Base-by-base conservation (phyloP, 192 early-diverging fungal species). In the Kappamyces sp. region DNA sequence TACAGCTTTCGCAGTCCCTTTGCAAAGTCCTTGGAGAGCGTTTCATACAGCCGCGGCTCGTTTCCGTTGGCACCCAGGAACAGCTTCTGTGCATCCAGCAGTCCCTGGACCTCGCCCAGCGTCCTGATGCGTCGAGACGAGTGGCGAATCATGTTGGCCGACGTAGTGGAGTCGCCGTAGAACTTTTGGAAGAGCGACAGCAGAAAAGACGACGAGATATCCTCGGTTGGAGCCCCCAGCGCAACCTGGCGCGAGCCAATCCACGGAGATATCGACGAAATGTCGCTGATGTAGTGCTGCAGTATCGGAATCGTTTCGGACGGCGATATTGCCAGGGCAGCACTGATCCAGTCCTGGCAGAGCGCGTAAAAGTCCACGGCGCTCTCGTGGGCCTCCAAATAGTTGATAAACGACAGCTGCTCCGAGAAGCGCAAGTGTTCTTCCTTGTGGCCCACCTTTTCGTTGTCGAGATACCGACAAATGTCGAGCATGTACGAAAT, bases 401-500 rank as follows among this genome's bases (percentile, higher is more conserved):
- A 64, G 58, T 74, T 65, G 47, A 73, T 51, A 49, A 75, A 23
- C 23, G 23, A 23, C 23, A 23, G 76, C 12, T 36, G 31, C 33
- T 23, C 23, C 23, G 23, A 23, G 0, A 23, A 23, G 23, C 23
- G 23, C 23, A 23, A 23, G 23, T 23, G 23, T 23, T 23, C 42
- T 64, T 54, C 50, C 8, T 50, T 57, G 7, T 64, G 40, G 34
- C 57, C 61, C 23, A 40, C 40, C 59, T 34, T 37, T 52, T 59
- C 7, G 13, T 51, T 55, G 40, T 75, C 93, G 87, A 95, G 40
- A 87, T 88, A 74, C 61, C 88, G 85, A 10, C 93, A 78, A 8
- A 94, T 65, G 71, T 98, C 95, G 31, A 98, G 68, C 55, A 93
- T 75, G 10, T 86, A 75, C 40, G 74, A 77, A 8, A 93, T 52